These are phyloP conservation scores for Lippia alba DNA, from an alignment of 305 asterid genomes.

Conservation along the genomic window DNA sequence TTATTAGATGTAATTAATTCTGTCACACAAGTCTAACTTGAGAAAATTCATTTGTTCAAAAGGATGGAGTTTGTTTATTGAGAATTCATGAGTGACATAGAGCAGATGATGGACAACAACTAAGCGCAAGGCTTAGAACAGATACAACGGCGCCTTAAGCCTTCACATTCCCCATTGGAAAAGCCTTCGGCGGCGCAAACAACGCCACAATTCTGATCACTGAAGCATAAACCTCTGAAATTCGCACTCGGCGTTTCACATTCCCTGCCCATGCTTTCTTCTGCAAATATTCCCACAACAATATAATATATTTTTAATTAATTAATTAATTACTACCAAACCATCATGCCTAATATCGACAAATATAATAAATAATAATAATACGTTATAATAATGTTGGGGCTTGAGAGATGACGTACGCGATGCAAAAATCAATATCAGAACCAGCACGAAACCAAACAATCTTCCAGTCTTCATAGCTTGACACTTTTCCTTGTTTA, in stretches of 20 bases:
- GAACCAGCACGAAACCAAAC: slow-evolving; percentile 22
- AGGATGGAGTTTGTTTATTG: too few relatives aligned
- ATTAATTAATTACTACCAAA: too few relatives aligned
- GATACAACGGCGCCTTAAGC: neutral
- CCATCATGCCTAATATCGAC: too few relatives aligned
- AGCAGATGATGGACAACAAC: too few relatives aligned
- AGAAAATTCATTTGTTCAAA: too few relatives aligned
- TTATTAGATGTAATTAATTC: too few relatives aligned
- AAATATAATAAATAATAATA: too few relatives aligned
- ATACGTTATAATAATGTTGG: neutral
- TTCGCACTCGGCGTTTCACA: too few relatives aligned
- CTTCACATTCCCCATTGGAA: neutral
- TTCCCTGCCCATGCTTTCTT: neutral
- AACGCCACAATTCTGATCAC: neutral
- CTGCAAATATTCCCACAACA: neutral
- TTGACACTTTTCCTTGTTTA: too few relatives aligned
- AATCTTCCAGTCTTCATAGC: slow-evolving; percentile 24
- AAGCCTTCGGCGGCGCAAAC: neutral
- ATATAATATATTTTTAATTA: too few relatives aligned
- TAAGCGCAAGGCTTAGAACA: neutral
- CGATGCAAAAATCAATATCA: slow-evolving; percentile 28
- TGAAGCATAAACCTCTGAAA: neutral
- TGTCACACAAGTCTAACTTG: too few relatives aligned
- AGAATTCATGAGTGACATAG: too few relatives aligned
- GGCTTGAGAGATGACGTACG: slow-evolving; percentile 21